These are phyloP conservation scores for Diversispora eburnea DNA, from an alignment of 192 early-diverging fungal genomes.

Conservation along the genomic window DNA sequence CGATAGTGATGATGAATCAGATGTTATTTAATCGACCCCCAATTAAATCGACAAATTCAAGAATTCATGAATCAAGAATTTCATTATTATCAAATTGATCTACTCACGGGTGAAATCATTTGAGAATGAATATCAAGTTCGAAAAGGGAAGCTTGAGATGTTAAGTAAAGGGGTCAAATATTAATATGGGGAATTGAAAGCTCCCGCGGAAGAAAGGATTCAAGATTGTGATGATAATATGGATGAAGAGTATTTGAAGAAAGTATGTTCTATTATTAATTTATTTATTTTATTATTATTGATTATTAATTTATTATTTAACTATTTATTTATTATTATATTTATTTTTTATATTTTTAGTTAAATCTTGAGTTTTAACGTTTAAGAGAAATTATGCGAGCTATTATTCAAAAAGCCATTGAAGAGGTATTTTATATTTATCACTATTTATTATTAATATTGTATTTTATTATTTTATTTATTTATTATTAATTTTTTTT, in stretches of 20 bases:
- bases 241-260: too few relatives aligned
- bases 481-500: too few relatives aligned
- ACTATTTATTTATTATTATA: background rate
- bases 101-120: background rate
- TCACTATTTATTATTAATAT: background rate
- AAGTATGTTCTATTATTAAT: too few relatives aligned
- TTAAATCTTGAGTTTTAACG: slow-evolving; percentile 5
- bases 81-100: too few relatives aligned
- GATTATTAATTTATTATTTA: background rate
- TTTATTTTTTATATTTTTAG: too few relatives aligned
- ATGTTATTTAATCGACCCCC: background rate
- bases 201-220: too few relatives aligned
- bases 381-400: slow-evolving; percentile 23
- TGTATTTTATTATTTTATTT: background rate
- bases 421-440: slow-evolving; percentile 15
- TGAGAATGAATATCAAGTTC: background rate
- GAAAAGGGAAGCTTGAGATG: background rate
- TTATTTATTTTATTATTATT: background rate
- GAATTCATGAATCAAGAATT: too few relatives aligned
- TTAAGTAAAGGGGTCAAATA: too few relatives aligned
- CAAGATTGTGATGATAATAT: too few relatives aligned
- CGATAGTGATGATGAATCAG: background rate
- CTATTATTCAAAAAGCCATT: slow-evolving; percentile 25
- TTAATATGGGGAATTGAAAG: too few relatives aligned
- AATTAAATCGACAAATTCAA: too few relatives aligned